Conservation (phyloP, 148 eudicot genomes). For the Drosera capensis region DNA sequence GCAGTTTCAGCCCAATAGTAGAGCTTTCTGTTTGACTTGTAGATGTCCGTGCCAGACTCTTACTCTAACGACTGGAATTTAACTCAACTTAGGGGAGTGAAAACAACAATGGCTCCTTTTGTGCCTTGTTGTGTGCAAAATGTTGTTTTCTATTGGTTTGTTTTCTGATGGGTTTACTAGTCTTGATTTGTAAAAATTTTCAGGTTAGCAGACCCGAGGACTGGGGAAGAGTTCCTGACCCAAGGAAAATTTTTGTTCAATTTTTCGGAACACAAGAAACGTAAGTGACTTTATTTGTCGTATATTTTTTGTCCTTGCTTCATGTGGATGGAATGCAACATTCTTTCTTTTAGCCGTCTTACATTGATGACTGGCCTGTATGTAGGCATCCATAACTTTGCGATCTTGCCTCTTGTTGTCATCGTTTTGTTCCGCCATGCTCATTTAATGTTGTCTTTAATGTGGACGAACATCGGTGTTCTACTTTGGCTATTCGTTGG, state of each 20-base stretch:
- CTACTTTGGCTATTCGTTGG: conserved; percentile 5
- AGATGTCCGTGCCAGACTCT: too few species aligned
- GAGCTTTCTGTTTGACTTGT: neutral
- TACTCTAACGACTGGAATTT: too few species aligned
- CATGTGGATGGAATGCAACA: neutral
- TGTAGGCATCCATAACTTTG: too few species aligned
- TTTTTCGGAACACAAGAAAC: conserved; percentile 90
- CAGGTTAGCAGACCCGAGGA: conserved; percentile 95
- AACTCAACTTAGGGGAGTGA: too few species aligned
- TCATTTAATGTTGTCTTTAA: too few species aligned
- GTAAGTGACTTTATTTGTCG: conserved; percentile 32
- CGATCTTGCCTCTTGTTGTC: too few species aligned
- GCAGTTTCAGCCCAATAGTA: too few species aligned
- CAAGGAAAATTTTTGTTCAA: conserved; percentile 76
- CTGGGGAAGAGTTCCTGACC: conserved; percentile 62
- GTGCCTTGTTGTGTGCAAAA: neutral
- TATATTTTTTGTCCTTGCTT: neutral
- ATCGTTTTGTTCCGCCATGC: too few species aligned
- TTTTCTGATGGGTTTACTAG: neutral
- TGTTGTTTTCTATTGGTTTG: neutral
- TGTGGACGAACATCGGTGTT: too few species aligned
- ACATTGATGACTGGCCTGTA: too few species aligned
- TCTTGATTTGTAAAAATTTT: conserved; percentile 5
- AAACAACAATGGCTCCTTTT: neutral
- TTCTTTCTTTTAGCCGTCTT: too few species aligned